Evolutionary conservation across 1,139 yeast species (phyloP).

Genomic region (Spathaspora sp.): DNA sequence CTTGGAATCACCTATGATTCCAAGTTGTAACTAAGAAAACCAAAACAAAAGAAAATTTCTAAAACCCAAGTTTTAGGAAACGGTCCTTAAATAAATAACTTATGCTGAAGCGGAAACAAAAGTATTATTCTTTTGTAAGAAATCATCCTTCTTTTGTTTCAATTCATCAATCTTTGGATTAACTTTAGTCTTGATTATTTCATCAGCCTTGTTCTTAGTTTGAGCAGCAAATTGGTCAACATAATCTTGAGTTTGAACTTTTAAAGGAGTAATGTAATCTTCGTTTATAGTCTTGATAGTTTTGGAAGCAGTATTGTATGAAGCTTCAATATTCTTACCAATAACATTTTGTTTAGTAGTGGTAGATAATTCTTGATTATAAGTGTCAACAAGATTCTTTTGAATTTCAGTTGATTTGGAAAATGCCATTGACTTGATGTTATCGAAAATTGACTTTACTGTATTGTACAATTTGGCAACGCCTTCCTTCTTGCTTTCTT

Average conservation of each 20-base stretch:
- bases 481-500: conserved; percentile 9
- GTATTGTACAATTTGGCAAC: conserved; percentile 32
- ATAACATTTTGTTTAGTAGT: conserved; percentile 17
- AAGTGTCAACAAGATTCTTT: conserved; percentile 32
- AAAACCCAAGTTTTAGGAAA: not conserved
- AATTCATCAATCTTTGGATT: conserved; percentile 14
- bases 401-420: conserved; percentile 33
- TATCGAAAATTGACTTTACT: conserved; percentile 27
- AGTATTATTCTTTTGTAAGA: conserved; percentile 13
- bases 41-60: not conserved
- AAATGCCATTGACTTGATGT: conserved; percentile 27
- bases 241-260: conserved; percentile 39
- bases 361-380: conserved; percentile 30
- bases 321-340: conserved; percentile 34
- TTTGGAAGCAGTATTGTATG: conserved; percentile 35
- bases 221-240: conserved; percentile 35
- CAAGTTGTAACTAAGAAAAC: not conserved
- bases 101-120: conserved; percentile 19
- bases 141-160: conserved; percentile 12
- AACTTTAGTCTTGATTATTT: conserved; percentile 28
- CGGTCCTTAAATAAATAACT: not conserved
- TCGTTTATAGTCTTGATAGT: conserved; percentile 37
- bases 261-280: conserved; percentile 41
- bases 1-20: not conserved
- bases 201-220: conserved; percentile 38